phyloP scores from a whole-genome alignment of 306 rosid genomes.

The Albizia julibrissin region DNA sequence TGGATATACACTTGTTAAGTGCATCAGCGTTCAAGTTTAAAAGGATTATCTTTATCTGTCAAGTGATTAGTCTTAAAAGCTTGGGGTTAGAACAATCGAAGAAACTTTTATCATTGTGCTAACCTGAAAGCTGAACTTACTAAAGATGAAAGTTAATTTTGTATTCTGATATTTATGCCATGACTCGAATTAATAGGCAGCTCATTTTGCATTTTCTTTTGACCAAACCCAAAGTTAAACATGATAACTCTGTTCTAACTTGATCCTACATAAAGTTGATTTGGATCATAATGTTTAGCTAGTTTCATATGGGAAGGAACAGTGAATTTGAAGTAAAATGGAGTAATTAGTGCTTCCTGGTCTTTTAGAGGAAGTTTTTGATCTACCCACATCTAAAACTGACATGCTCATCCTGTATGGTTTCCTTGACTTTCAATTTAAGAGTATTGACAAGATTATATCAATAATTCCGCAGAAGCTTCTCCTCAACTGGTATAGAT shows the following conservation, averaged over 20 bases:
- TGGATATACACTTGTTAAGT: conserved; percentile 46
- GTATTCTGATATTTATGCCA: conserved; percentile 6
- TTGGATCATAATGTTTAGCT: conserved; percentile 39
- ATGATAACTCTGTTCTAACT: conserved; percentile 34
- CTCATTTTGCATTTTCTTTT: conserved; percentile 13
- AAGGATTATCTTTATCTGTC: conserved; percentile 30
- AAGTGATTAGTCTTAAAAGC: conserved; percentile 34
- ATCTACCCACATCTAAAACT: conserved; percentile 44
- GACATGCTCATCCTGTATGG: conserved; percentile 37
- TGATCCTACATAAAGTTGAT: conserved; percentile 54
- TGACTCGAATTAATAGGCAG: neutral
- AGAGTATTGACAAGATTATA: conserved; percentile 60
- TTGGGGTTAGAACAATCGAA: conserved; percentile 17
- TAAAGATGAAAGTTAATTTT: neutral
- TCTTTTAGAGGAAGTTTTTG: conserved; percentile 62
- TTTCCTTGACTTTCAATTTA: conserved; percentile 77
- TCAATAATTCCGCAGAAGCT: conserved; percentile 57
- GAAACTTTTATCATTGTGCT: conserved; percentile 35
- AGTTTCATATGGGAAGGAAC: conserved; percentile 39
- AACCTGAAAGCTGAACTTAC: conserved; percentile 24
- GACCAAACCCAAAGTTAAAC: conserved; percentile 13
- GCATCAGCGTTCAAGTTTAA: conserved; percentile 37
- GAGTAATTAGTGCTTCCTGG: conserved; percentile 63
- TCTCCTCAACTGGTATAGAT: conserved; percentile 27
- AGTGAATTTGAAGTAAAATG: conserved; percentile 71